Percentiles rank a stretch among this genome's conserved stretches.
Conservation (phyloP, 1,284 basidiomycete genomes). For the Sporisorium sorghi region DNA sequence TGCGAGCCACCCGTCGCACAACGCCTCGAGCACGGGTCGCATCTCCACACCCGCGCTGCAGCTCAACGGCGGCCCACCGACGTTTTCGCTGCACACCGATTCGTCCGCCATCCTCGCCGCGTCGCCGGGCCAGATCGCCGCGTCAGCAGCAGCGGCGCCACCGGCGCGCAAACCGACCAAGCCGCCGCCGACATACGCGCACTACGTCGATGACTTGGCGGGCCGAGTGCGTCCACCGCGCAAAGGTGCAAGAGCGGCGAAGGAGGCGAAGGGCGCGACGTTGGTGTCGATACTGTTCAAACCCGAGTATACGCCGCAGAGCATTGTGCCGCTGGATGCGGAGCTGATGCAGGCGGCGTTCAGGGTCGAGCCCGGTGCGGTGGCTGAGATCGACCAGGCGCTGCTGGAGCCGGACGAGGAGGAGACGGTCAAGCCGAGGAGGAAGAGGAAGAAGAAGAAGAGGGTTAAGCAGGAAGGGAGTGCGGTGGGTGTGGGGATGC, state of each 20-base stretch:
- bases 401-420: slow-evolving; percentile 54
- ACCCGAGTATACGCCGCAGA: slow-evolving; percentile 51
- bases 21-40: slow-evolving; percentile 30
- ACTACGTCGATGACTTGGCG: slow-evolving; percentile 48
- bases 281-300: slow-evolving; percentile 47
- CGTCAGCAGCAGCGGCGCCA: slow-evolving; percentile 28
- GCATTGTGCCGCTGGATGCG: slow-evolving; percentile 46
- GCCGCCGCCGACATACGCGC: slow-evolving; percentile 47
- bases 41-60: slow-evolving; percentile 43
- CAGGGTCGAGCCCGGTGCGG: slow-evolving; percentile 35
- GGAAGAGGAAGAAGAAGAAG: slow-evolving; percentile 49
- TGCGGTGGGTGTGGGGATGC: neutral
- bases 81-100: slow-evolving; percentile 38
- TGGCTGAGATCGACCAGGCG: slow-evolving; percentile 47
- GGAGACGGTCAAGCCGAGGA: slow-evolving; percentile 31
- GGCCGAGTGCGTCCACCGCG: slow-evolving; percentile 42
- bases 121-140: slow-evolving; percentile 36
- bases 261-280: slow-evolving; percentile 20
- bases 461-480: slow-evolving; percentile 19
- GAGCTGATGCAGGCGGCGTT: slow-evolving; percentile 48
- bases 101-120: slow-evolving; percentile 43
- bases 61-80: slow-evolving; percentile 38
- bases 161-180: slow-evolving; percentile 40
- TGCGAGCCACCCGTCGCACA: slow-evolving; percentile 16
- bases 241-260: slow-evolving; percentile 27